Evolutionary conservation across 768 basidiomycete genomes (phyloP).

Genomic region (Astraeus odoratus): DNA sequence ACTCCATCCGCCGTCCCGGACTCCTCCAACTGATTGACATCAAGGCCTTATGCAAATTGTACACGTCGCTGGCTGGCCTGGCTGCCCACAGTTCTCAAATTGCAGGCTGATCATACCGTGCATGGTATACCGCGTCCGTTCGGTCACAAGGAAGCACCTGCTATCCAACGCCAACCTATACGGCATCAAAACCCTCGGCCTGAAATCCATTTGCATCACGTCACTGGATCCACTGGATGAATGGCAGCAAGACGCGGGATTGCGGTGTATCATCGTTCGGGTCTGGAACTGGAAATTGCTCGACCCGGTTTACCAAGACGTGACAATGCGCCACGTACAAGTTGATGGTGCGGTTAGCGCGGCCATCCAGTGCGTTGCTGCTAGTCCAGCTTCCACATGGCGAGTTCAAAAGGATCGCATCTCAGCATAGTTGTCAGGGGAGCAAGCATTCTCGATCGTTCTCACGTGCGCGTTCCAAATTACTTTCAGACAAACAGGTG

Average conservation of each 20-base stretch:
- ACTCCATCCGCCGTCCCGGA: not conserved
- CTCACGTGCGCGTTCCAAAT: conserved; percentile 47
- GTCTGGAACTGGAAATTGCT: not conserved
- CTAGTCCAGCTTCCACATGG: not conserved
- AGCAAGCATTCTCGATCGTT: conserved; percentile 42
- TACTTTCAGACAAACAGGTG: conserved; percentile 17
- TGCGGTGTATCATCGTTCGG: not conserved
- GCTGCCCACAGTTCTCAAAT: not conserved
- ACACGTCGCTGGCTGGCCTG: not conserved
- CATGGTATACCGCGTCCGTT: not conserved
- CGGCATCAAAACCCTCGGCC: not conserved
- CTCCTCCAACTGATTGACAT: not conserved
- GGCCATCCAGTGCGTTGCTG: not conserved
- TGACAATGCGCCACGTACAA: not conserved
- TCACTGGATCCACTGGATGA: not conserved
- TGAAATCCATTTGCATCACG: not conserved
- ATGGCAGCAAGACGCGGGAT: not conserved
- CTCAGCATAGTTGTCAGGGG: not conserved
- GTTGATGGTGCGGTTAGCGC: not conserved
- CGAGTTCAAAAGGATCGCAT: not conserved
- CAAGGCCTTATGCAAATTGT: not conserved
- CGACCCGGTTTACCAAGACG: not conserved
- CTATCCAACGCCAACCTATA: not conserved
- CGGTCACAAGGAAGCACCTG: not conserved
- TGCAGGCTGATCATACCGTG: not conserved